phyloP scores from a whole-genome alignment of 805 yeast species.

The Phaffomyces thermotolerans region DNA sequence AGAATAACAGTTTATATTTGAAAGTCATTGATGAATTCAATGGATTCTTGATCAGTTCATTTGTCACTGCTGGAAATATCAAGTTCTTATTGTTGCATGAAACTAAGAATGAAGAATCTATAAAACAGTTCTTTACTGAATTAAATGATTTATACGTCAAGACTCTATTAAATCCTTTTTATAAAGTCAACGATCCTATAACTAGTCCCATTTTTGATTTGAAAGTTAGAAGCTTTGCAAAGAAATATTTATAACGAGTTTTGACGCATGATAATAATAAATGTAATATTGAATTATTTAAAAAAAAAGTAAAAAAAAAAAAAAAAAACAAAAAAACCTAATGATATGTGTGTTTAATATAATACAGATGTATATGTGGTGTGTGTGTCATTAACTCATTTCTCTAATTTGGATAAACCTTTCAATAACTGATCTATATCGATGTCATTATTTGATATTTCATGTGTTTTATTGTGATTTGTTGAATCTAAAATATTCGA shows the following conservation, averaged over 20 bases:
- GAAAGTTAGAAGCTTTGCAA: slow-evolving; percentile 62
- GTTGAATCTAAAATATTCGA: slow-evolving; percentile 34
- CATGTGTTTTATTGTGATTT: slow-evolving; percentile 29
- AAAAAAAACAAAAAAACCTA: too few species aligned
- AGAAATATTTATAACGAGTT: slow-evolving; percentile 55
- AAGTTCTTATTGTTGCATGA: slow-evolving; percentile 72
- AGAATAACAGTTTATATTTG: slow-evolving; percentile 52
- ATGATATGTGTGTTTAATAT: not conserved
- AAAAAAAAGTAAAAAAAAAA: too few species aligned
- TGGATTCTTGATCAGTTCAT: slow-evolving; percentile 76
- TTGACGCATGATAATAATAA: not conserved
- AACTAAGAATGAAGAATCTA: slow-evolving; percentile 53
- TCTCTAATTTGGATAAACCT: slow-evolving; percentile 26
- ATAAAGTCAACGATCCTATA: slow-evolving; percentile 67
- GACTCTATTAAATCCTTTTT: slow-evolving; percentile 80
- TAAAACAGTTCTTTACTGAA: slow-evolving; percentile 78
- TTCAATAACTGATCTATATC: slow-evolving; percentile 28
- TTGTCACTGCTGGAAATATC: slow-evolving; percentile 80
- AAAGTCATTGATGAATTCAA: slow-evolving; percentile 82
- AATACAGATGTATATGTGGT: slow-evolving; percentile 1
- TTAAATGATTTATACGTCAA: slow-evolving; percentile 85
- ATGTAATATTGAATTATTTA: too few species aligned
- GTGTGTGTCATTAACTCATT: not conserved
- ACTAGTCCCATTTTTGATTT: slow-evolving; percentile 68
- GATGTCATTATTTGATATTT: slow-evolving; percentile 4